A percentile compares a stretch with the other conserved stretches of the same genome.
phyloP scores from a whole-genome alignment of 768 basidiomycete genomes.

The Agaricus blazei region DNA sequence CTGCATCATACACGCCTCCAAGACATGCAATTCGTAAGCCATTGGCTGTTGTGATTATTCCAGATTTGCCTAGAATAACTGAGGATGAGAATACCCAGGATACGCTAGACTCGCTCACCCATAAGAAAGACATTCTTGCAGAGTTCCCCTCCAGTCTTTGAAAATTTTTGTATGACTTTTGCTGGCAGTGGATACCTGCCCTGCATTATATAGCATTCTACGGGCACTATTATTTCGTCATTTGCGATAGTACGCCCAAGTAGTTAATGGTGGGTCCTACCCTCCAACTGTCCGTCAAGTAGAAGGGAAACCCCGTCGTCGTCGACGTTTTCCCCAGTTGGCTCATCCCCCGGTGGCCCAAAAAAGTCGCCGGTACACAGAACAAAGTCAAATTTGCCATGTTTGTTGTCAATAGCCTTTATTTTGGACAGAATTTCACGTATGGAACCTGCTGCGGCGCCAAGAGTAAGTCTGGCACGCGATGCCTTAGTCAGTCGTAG shows the following conservation, averaged over 20 bases:
- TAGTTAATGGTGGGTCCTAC: conserved; percentile 28
- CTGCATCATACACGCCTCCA: conserved; percentile 69
- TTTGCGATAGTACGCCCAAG: conserved; percentile 11
- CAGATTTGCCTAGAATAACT: conserved; percentile 65
- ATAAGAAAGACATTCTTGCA: conserved; percentile 81
- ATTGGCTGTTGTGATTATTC: conserved; percentile 70
- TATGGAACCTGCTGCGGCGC: conserved; percentile 73
- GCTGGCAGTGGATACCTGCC: conserved; percentile 74
- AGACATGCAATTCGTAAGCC: conserved; percentile 83
- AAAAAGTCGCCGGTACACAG: conserved; percentile 87
- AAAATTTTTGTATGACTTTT: conserved; percentile 68
- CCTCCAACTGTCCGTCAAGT: conserved; percentile 62
- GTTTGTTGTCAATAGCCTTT: conserved; percentile 79
- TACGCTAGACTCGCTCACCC: conserved; percentile 47
- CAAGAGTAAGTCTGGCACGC: conserved; percentile 59
- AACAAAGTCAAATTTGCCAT: conserved; percentile 87
- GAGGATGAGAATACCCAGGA: conserved; percentile 5
- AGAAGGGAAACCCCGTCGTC: conserved; percentile 55
- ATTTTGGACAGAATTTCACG: conserved; percentile 76
- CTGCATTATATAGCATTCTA: conserved; percentile 92
- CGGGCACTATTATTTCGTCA: conserved; percentile 51
- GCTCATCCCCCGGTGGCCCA: conserved; percentile 38
- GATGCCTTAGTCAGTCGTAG: neutral
- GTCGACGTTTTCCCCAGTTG: conserved; percentile 21
- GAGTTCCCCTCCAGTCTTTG: conserved; percentile 72